These are phyloP conservation scores for Leucocoprinus birnbaumii DNA, from an alignment of 768 basidiomycete species.

Conservation along the genomic window DNA sequence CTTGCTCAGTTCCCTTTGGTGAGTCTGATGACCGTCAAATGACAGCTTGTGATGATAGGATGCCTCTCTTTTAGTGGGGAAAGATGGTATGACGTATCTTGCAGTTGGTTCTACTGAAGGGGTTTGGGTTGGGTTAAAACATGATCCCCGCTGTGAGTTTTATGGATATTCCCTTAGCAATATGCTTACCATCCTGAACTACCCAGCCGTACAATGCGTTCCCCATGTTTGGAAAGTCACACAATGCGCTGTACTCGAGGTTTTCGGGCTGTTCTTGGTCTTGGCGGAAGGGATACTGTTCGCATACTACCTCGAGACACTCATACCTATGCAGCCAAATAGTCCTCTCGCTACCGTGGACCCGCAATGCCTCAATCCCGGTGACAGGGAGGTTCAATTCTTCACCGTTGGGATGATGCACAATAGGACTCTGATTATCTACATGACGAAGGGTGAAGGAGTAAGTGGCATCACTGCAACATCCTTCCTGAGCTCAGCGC, in stretches of 20 bases:
- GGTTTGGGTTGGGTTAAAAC: constrained; percentile 93
- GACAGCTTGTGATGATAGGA: no score
- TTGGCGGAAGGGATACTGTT: constrained; percentile 91
- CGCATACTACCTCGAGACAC: constrained; percentile 93
- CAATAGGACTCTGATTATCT: constrained; percentile 87
- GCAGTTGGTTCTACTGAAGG: no score
- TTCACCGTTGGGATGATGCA: constrained; percentile 90
- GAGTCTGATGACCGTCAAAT: no score
- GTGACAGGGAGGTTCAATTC: constrained; percentile 89
- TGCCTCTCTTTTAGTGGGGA: no score
- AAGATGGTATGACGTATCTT: no score
- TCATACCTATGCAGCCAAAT: constrained; percentile 83
- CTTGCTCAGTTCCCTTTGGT: no score
- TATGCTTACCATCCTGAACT: not conserved
- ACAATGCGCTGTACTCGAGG: constrained; percentile 92
- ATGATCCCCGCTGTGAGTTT: constrained; percentile 76
- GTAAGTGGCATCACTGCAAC: constrained; percentile 36
- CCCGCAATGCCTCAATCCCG: constrained; percentile 80
- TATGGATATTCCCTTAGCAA: constrained; percentile 29
- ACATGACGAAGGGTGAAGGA: constrained; percentile 87
- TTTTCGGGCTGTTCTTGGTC: constrained; percentile 96
- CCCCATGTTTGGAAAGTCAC: constrained; percentile 91
- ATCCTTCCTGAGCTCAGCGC: not conserved
- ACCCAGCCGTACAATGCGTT: constrained; percentile 82
- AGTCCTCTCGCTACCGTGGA: constrained; percentile 63